A percentile compares a stretch with the other conserved stretches of the same genome.
Evolutionary conservation across 345 rosid species (phyloP).

Genomic region (Lepidium africanum): DNA sequence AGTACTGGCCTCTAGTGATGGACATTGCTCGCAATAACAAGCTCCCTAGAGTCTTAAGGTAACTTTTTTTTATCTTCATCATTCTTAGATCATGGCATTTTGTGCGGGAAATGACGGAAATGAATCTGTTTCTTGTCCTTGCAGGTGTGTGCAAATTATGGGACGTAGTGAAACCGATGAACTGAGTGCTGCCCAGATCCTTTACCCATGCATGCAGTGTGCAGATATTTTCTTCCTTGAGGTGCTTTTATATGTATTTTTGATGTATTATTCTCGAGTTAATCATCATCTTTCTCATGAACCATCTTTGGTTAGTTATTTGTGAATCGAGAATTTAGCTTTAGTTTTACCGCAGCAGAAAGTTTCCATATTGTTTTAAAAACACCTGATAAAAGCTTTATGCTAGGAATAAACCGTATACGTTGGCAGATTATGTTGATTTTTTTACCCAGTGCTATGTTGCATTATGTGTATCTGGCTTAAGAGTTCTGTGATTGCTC

Average conservation of each 20-base stretch:
- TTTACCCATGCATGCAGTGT: slow-evolving; percentile 96
- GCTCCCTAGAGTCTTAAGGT: slow-evolving; percentile 74
- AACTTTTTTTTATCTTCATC: not conserved
- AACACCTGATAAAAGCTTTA: not conserved
- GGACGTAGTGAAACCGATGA: slow-evolving; percentile 88
- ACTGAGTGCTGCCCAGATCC: slow-evolving; percentile 69
- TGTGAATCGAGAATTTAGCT: not conserved
- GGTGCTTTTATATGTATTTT: slow-evolving; percentile 32
- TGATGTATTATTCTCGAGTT: not conserved
- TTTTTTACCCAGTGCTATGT: not conserved
- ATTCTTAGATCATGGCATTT: not conserved
- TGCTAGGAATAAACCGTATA: not conserved
- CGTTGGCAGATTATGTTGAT: not conserved
- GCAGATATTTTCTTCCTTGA: slow-evolving; percentile 85
- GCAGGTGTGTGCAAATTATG: slow-evolving; percentile 83
- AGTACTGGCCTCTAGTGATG: slow-evolving; percentile 96
- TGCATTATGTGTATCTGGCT: not conserved
- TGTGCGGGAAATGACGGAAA: not conserved
- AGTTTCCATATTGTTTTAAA: not conserved
- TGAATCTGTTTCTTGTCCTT: slow-evolving; percentile 4
- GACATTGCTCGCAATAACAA: slow-evolving; percentile 85
- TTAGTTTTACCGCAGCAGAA: not conserved
- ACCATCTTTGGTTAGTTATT: not conserved
- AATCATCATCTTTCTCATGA: not conserved
- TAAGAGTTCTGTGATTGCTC: not conserved